phyloP scores from a whole-genome alignment of 2,329 filamentous ascomycete species.

The Calonectria crousiana region DNA sequence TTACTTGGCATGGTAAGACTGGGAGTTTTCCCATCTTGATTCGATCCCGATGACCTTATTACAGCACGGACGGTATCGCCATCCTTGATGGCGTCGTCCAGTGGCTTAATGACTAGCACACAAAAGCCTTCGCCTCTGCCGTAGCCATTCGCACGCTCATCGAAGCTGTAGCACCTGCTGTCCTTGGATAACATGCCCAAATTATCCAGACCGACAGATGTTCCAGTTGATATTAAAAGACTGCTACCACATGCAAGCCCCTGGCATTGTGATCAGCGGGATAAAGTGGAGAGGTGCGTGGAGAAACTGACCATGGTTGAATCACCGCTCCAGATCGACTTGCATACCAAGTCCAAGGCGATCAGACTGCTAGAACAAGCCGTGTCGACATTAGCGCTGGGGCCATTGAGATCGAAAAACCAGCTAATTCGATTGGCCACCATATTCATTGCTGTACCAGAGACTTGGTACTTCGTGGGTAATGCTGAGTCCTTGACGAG shows the following conservation, averaged over 20 bases:
- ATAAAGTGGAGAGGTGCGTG: neutral
- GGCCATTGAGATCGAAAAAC: slow-evolving; percentile 45
- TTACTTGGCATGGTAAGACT: slow-evolving; percentile 50
- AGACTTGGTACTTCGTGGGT: slow-evolving; percentile 36
- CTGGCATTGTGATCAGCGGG: slow-evolving; percentile 37
- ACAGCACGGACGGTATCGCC: slow-evolving; percentile 54
- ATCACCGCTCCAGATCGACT: slow-evolving; percentile 57
- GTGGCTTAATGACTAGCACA: slow-evolving; percentile 62
- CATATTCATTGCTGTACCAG: slow-evolving; percentile 49
- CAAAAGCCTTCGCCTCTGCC: slow-evolving; percentile 42
- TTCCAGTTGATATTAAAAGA: slow-evolving; percentile 30
- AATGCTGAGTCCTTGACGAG: slow-evolving; percentile 46
- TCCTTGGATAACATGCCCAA: slow-evolving; percentile 60
- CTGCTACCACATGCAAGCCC: slow-evolving; percentile 34
- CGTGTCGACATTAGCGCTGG: slow-evolving; percentile 33
- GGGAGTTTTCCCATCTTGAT: slow-evolving; percentile 56
- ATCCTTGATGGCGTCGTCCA: slow-evolving; percentile 59
- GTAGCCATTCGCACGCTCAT: slow-evolving; percentile 48
- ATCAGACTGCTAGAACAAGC: slow-evolving; percentile 32
- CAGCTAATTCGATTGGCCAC: slow-evolving; percentile 56
- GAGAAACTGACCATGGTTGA: neutral
- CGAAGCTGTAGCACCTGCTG: slow-evolving; percentile 49
- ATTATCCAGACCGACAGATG: slow-evolving; percentile 28
- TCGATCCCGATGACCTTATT: slow-evolving; percentile 41
- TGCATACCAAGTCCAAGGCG: slow-evolving; percentile 32